phyloP scores from a whole-genome alignment of 2,329 filamentous ascomycete species.

The Colletotrichum sojae region DNA sequence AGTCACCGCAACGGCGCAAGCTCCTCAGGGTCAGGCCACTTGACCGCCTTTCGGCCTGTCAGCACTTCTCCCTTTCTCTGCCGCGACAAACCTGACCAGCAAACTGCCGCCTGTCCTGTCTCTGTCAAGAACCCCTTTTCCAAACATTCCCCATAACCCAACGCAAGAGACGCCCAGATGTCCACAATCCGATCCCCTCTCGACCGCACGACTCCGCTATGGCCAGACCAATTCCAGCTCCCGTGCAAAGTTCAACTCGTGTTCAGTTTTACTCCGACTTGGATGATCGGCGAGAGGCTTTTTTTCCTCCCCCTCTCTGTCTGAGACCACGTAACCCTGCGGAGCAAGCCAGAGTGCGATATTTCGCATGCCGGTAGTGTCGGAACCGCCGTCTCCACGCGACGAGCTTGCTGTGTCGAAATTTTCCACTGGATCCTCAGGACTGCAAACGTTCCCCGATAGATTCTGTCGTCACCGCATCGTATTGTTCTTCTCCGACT shows the following conservation, averaged over 20 bases:
- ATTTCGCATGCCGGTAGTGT: background rate
- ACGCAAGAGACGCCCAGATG: background rate
- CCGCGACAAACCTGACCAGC: background rate
- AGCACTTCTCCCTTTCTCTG: background rate
- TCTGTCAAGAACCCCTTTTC: background rate
- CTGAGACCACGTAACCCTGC: background rate
- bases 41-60: constrained; percentile 6
- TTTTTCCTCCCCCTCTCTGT: no score
- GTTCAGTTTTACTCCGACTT: background rate
- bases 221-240: background rate
- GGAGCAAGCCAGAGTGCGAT: background rate
- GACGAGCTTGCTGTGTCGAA: background rate
- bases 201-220: no score
- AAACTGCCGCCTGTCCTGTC: background rate
- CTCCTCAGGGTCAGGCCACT: background rate
- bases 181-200: no score
- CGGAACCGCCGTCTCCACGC: constrained; percentile 5
- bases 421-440: background rate
- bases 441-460: no score
- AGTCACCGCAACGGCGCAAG: constrained; percentile 12
- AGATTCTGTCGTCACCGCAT: background rate
- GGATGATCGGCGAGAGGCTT: no score
- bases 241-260: background rate
- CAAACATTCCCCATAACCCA: background rate
- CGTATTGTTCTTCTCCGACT: background rate